phyloP scores from a whole-genome alignment of 164 flowering plant genomes.

The Tetrastigma voinierianum region DNA sequence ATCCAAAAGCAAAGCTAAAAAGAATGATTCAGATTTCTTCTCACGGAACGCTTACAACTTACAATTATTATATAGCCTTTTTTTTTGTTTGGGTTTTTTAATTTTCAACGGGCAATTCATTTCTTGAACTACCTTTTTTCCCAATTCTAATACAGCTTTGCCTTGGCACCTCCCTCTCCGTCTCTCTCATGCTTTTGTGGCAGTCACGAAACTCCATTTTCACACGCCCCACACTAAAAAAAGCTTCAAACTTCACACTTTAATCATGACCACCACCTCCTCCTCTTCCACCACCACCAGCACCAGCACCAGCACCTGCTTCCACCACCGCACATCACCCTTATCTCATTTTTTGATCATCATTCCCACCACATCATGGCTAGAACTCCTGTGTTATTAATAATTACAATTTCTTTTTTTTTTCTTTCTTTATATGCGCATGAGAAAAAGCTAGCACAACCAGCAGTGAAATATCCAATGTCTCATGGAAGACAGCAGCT shows the following conservation, averaged over 20 bases:
- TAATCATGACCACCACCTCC: conserved; percentile 37
- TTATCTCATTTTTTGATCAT: not conserved
- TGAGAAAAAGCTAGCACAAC: not conserved
- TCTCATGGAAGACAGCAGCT: not conserved
- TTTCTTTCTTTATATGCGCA: not conserved
- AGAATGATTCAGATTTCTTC: too few relatives aligned
- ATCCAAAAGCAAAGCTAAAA: too few relatives aligned
- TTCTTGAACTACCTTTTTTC: not conserved
- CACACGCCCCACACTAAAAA: not conserved
- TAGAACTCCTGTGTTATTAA: conserved; percentile 4
- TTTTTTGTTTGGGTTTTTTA: not conserved
- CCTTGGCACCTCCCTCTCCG: too few relatives aligned
- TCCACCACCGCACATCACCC: too few relatives aligned
- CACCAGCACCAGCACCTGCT: too few relatives aligned
- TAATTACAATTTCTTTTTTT: too few relatives aligned
- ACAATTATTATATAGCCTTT: not conserved
- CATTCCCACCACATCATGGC: conserved; percentile 16
- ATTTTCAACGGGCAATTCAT: not conserved
- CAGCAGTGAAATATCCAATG: not conserved
- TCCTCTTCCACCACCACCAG: not conserved
- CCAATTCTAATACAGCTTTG: not conserved
- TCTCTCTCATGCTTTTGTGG: conserved; percentile 6
- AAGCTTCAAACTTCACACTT: conserved; percentile 29
- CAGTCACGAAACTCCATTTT: conserved; percentile 15
- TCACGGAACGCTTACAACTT: too few relatives aligned